phyloP scores from a whole-genome alignment of 176 grass and related monocot genomes.

The Secale cereale region DNA sequence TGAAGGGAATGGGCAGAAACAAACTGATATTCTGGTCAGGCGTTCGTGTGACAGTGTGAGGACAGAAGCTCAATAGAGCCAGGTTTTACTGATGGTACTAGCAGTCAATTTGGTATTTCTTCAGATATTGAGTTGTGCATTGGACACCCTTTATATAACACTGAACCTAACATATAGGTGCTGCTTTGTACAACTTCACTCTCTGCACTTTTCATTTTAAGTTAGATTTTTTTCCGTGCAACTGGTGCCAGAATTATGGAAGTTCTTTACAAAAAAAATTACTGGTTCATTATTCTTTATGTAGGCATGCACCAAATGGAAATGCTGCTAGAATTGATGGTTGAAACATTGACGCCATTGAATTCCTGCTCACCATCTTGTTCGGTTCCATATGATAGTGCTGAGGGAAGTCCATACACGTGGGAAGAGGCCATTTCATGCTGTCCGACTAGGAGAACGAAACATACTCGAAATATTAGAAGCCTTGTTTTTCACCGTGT shows the following conservation, averaged over 20 bases:
- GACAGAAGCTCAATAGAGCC: not conserved
- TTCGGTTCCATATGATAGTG: constrained; percentile 18
- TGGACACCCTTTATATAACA: constrained; percentile 4
- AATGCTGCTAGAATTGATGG: constrained; percentile 30
- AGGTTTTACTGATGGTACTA: constrained; percentile 5
- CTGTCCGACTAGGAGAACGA: constrained; percentile 2
- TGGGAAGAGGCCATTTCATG: constrained; percentile 5
- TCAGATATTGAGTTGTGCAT: not conserved
- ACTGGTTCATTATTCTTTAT: not conserved
- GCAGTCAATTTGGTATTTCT: constrained; percentile 21
- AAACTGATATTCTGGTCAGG: not conserved
- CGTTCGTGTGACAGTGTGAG: not conserved
- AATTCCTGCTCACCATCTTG: not conserved
- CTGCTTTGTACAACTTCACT: not conserved
- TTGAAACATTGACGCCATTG: constrained; percentile 3
- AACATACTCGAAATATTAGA: constrained; percentile 1
- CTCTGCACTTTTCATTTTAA: not conserved
- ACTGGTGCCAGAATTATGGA: not conserved
- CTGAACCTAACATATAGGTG: constrained; percentile 45
- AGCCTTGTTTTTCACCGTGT: constrained; percentile 39
- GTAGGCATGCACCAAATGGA: constrained; percentile 36
- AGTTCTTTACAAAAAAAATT: not conserved
- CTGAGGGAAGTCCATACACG: constrained; percentile 11
- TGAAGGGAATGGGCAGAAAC: not conserved
- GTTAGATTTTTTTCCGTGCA: not conserved